A percentile compares a stretch with the other conserved stretches of the same genome.
These are phyloP conservation scores for Fusarium udum DNA, from an alignment of 2,329 filamentous ascomycete species.

Conservation along the genomic window DNA sequence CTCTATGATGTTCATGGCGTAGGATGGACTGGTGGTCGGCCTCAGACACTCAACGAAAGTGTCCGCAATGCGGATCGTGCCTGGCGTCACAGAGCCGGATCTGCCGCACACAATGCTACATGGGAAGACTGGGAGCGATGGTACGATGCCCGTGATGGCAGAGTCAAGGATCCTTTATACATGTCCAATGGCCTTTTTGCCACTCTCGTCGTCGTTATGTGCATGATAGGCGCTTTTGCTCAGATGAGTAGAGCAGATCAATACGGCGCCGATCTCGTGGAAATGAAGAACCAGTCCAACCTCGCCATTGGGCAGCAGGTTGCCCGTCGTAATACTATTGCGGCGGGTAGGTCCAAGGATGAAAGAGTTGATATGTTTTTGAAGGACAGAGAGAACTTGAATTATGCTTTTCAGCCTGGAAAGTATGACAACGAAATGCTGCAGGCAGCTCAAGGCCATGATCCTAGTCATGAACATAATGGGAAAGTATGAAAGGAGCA, in stretches of 20 bases:
- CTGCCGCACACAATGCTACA: conserved; percentile 77
- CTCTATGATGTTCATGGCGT: conserved; percentile 84
- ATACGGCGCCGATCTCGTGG: conserved; percentile 69
- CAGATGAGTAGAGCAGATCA: conserved; percentile 76
- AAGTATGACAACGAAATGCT: conserved; percentile 42
- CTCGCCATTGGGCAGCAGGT: conserved; percentile 70
- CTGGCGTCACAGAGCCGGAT: conserved; percentile 61
- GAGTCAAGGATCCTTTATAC: conserved; percentile 63
- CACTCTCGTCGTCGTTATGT: conserved; percentile 72
- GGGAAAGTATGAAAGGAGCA: neutral
- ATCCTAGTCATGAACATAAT: neutral
- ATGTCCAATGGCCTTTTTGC: conserved; percentile 84
- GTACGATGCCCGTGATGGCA: conserved; percentile 65
- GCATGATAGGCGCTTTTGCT: conserved; percentile 74
- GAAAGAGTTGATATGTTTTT: conserved; percentile 82
- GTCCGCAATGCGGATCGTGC: conserved; percentile 53
- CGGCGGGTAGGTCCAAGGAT: conserved; percentile 63
- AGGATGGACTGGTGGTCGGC: conserved; percentile 76
- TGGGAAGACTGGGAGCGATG: conserved; percentile 98
- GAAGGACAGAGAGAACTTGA: conserved; percentile 69
- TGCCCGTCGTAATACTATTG: conserved; percentile 61
- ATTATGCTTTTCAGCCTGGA: conserved; percentile 46
- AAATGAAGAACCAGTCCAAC: conserved; percentile 73
- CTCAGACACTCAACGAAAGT: conserved; percentile 58
- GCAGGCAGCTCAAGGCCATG: conserved; percentile 9